Percentiles rank a stretch among this genome's conserved stretches.
These are phyloP conservation scores for Globisporangium polare DNA, from an alignment of 352 stramenopile genomes.

Conservation along the genomic window DNA sequence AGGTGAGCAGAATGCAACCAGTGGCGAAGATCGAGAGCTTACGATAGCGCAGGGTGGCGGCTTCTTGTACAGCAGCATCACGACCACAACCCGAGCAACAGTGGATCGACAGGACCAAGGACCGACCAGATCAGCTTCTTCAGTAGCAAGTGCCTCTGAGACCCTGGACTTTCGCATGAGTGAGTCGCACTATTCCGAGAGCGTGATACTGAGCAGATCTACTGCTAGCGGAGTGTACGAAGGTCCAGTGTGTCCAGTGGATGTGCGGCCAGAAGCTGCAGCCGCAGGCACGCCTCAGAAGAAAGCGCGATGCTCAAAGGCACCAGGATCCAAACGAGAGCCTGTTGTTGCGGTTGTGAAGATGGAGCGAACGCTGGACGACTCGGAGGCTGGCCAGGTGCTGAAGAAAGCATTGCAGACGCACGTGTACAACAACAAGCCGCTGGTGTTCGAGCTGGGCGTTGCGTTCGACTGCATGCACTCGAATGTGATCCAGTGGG, in stretches of 20 bases:
- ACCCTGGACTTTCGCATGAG: neutral
- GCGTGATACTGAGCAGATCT: neutral
- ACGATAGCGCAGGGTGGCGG: neutral
- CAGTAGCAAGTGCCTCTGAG: neutral
- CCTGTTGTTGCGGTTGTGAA: constrained; percentile 27
- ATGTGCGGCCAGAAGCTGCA: neutral
- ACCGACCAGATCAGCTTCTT: neutral
- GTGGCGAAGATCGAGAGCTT: neutral
- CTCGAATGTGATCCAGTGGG: constrained; percentile 34
- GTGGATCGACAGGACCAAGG: neutral
- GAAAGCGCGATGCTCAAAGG: neutral
- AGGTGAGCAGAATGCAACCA: neutral
- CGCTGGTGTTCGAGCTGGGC: constrained; percentile 31
- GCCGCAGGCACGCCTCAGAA: neutral
- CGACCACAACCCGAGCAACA: neutral
- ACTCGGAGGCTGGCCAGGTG: constrained; percentile 27
- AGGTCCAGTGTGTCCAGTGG: no score
- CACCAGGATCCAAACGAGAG: constrained; percentile 8
- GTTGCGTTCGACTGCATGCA: constrained; percentile 27
- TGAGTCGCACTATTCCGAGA: neutral
- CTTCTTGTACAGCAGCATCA: neutral
- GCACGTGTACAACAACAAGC: constrained; percentile 59
- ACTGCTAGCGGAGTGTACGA: no score
- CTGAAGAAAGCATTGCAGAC: constrained; percentile 39
- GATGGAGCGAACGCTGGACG: constrained; percentile 39